Base-by-base conservation (phyloP, 371 early-diverging fungal species). In the Parasitella parasitica region DNA sequence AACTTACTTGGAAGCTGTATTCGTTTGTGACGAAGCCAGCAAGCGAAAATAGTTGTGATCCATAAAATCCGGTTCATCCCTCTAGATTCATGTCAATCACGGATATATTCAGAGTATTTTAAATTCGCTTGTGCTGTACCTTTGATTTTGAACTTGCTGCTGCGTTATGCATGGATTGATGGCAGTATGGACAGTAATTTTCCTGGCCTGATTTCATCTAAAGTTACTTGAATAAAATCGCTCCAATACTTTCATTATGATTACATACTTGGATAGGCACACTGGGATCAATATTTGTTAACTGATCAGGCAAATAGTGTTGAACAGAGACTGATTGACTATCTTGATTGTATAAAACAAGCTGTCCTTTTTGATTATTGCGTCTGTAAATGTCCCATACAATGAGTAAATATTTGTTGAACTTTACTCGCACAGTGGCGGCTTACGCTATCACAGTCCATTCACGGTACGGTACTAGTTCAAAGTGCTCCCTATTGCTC, bases 1-100 rank as follows among this genome's bases (percentile, higher is more conserved):
- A 20, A 27, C 16, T 67, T 77, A 84, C 83, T 79, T 80, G n/a
- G 54, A 35, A 2, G 71, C 57, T 6, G 64, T 46, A 6, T 46
- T 54, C 8, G 53, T 30, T 52, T 51, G 60, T 1, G 69, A 71
- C 41, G 67, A 77, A 63, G 81, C 80, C 15, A 88, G 64, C 49
- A 88, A 61, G 39, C 86, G 76, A 66, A 89, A 89, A 50, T 89
- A 89, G 50, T 88, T 87, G 28, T 78, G 64, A 63, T 88, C 88
- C 83, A 87, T 85, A 52, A 75, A 89, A 24, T 75, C 73, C 0
- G 77, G 73, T 24, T 60, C 68, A 36, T 62, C 41, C 13, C 24
- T 20, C 76, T 74, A 52, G 1, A 43, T 8, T 3, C 3, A 43
- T 11, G 22, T 11, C 6, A 20, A 9, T 41, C 22, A 30, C 15